Percentiles rank a stretch among this genome's conserved stretches.
phyloP scores from a whole-genome alignment of 2,329 filamentous ascomycete genomes.

The Aspergillus flavus region DNA sequence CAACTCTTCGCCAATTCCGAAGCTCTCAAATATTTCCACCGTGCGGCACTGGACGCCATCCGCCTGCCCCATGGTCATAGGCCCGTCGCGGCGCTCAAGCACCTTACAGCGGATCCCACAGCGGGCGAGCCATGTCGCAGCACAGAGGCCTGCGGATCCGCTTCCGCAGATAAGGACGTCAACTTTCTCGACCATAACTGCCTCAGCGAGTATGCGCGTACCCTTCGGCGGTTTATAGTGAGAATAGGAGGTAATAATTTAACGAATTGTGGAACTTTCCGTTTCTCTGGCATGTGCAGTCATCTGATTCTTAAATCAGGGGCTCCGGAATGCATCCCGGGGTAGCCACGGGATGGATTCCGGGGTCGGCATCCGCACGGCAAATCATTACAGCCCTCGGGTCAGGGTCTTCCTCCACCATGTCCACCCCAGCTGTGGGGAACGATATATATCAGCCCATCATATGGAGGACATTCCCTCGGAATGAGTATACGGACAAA shows the following conservation, averaged over 20 bases:
- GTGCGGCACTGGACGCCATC: slow-evolving; percentile 65
- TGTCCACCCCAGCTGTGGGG: neutral
- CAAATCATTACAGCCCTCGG: slow-evolving; percentile 3
- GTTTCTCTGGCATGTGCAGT: neutral
- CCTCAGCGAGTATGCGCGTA: neutral
- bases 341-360: slow-evolving; percentile 15
- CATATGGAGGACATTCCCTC: neutral
- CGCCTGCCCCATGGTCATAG: slow-evolving; percentile 62
- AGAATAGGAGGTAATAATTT: neutral
- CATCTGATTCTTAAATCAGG: slow-evolving; percentile 13
- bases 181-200: slow-evolving; percentile 25
- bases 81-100: slow-evolving; percentile 59
- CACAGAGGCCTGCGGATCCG: slow-evolving; percentile 64
- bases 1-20: slow-evolving; percentile 57
- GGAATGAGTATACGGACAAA: neutral
- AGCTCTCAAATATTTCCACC: slow-evolving; percentile 64
- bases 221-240: neutral
- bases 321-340: slow-evolving; percentile 21
- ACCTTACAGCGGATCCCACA: slow-evolving; percentile 60
- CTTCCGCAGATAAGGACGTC: slow-evolving; percentile 65
- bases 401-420: neutral
- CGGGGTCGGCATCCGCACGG: slow-evolving; percentile 11
- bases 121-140: slow-evolving; percentile 63
- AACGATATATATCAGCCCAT: neutral
- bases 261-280: slow-evolving; percentile 18